These are phyloP conservation scores for Entomortierella beljakovae DNA, from an alignment of 192 early-diverging fungal genomes.

Conservation along the genomic window DNA sequence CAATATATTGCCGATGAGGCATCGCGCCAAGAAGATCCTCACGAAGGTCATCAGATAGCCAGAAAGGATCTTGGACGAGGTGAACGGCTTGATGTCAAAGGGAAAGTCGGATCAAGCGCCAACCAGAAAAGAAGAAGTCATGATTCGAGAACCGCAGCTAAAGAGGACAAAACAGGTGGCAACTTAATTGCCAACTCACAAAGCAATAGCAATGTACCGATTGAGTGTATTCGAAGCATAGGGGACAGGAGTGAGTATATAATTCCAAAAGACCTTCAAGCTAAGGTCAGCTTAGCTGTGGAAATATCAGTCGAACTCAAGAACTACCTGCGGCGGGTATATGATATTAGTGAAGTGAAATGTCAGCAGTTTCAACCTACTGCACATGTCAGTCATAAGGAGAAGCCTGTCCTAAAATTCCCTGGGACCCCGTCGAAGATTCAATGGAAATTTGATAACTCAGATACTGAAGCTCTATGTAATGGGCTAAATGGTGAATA, in stretches of 20 bases:
- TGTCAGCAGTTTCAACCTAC: conserved; percentile 45
- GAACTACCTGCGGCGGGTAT: conserved; percentile 29
- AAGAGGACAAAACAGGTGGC: no score
- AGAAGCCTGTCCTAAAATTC: conserved; percentile 19
- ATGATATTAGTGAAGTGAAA: conserved; percentile 36
- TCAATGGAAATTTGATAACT: conserved; percentile 17
- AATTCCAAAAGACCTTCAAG: conserved; percentile 3
- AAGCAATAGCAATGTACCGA: no score
- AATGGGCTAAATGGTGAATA: background rate
- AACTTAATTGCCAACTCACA: no score
- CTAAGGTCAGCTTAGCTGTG: conserved; percentile 20
- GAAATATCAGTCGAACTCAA: conserved; percentile 35
- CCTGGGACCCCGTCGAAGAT: conserved; percentile 12
- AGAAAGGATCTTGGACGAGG: background rate
- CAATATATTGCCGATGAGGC: conserved; percentile 1
- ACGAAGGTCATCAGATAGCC: background rate
- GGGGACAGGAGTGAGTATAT: background rate
- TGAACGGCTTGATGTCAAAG: background rate
- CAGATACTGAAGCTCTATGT: conserved; percentile 12
- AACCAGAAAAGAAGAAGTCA: background rate
- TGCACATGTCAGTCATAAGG: conserved; percentile 23
- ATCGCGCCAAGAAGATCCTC: background rate
- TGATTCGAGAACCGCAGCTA: no score
- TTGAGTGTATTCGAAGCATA: no score
- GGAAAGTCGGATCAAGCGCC: background rate